Evolutionary conservation across 495 filamentous ascomycete genomes (phyloP), one percentile per base, ranked within the genome.

Genomic region (Xylaria cubensis): DNA sequence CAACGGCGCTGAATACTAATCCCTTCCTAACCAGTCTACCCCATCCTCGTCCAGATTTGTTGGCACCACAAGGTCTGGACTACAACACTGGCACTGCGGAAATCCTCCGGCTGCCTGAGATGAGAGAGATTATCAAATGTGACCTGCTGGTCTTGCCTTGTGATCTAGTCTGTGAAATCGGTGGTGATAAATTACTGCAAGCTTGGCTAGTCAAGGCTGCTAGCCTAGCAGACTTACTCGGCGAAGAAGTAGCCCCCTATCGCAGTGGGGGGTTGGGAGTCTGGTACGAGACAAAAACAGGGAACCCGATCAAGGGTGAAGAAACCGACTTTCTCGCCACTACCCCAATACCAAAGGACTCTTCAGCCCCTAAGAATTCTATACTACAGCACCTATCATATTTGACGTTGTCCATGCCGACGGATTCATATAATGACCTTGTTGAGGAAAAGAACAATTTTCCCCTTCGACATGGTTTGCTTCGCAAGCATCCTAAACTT

Each of bases 81-180:
- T 87, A 92, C 74, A 94, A 91, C 69, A 95, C 91, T 0, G 93
- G 94, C 59, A 98, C 96, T 4, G 95, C 93, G 3, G 91, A 98
- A 77, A 87, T 98, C n/a, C 89, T 99, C 69, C 89, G 94, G 5
- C 85, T 94, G 15, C 90, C 91, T 0, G 90, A 94, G 77, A 87
- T 95, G 58, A 88, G 90, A 78, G 81, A 82, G 10, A 84, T 85
- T 51, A 91, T 99, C 69, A 94, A 86, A 34, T 88, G 90, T 5
- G 93, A 99, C 79, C 97, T 98, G 79, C 80, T 97, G 9, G 91
- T 98, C 4, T 82, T 99, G 26, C 95, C 95, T 2, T 99, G 96
- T 77, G 97, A 99, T 80, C 86, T 99, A 0, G 88, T 99, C 24
- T 97, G 93, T 83, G 95, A 97, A 77, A 83, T 99, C 7, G 92